Evolutionary conservation across 208 protist species (phyloP).

Genomic region (Acanthamoeba quina): DNA sequence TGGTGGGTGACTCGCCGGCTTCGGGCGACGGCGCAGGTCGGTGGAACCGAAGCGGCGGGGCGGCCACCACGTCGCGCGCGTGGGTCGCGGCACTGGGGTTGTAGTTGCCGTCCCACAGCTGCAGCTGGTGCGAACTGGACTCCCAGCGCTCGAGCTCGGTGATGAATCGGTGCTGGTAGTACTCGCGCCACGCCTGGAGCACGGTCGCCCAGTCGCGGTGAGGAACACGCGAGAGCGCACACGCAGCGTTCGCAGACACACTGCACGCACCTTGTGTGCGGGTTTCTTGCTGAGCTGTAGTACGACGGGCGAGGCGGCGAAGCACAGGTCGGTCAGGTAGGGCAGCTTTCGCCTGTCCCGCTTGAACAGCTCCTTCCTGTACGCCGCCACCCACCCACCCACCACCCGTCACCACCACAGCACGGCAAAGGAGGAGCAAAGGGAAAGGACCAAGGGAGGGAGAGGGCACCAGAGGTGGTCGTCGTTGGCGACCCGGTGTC

Average conservation of each 20-base stretch:
- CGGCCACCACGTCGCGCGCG: no score
- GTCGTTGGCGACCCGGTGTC: conserved; percentile 4
- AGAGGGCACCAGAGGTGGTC: conserved; percentile 23
- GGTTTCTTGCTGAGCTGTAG: conserved; percentile 20
- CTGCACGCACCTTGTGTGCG: background rate
- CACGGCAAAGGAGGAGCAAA: no score
- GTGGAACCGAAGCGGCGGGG: no score
- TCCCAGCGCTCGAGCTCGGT: background rate
- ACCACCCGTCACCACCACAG: no score
- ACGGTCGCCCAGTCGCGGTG: background rate
- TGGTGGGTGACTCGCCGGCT: no score
- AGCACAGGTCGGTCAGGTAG: conserved; percentile 50
- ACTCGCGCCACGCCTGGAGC: conserved; percentile 24
- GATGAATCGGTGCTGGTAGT: conserved; percentile 10
- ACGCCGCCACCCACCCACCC: no score
- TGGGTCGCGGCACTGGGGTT: conserved; percentile 1
- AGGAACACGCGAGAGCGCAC: background rate
- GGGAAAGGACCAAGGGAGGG: background rate
- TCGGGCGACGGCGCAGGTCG: no score
- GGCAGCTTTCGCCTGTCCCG: conserved; percentile 6
- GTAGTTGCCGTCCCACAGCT: conserved; percentile 37
- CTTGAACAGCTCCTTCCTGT: conserved; percentile 4
- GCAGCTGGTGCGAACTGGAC: background rate
- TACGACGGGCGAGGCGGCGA: conserved; percentile 3
- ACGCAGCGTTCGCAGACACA: no score